phyloP scores from a whole-genome alignment of 306 rosid genomes.

The Morella rubra region DNA sequence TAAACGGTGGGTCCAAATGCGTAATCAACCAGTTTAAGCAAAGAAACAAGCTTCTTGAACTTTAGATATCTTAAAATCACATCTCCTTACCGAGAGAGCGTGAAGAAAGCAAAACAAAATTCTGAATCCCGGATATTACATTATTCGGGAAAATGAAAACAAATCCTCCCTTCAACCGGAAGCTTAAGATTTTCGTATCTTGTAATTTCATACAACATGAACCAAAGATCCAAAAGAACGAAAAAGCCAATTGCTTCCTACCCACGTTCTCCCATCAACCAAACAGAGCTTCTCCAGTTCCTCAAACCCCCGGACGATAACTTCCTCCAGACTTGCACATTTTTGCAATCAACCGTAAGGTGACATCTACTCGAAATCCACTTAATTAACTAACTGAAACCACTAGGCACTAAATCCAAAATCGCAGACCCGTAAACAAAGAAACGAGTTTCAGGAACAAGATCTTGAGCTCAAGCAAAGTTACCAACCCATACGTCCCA shows the following conservation, averaged over 20 bases:
- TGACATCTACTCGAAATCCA: constrained; percentile 2
- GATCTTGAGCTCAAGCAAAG: constrained; percentile 23
- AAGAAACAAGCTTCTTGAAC: background rate
- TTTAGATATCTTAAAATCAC: background rate
- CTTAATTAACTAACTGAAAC: constrained; percentile 20
- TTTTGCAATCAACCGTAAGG: constrained; percentile 21
- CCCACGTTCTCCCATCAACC: constrained; percentile 8
- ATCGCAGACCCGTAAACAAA: constrained; percentile 7
- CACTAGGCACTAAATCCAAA: constrained; percentile 20
- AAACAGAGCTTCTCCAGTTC: background rate
- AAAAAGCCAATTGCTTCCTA: background rate
- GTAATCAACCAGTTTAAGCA: background rate
- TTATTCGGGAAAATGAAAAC: background rate
- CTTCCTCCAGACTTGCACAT: background rate
- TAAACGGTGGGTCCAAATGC: background rate
- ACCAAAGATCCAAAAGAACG: background rate
- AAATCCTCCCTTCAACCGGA: background rate
- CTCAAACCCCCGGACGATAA: constrained; percentile 2
- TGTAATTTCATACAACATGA: background rate
- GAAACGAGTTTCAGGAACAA: constrained; percentile 10
- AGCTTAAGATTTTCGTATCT: background rate
- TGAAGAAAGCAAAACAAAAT: background rate
- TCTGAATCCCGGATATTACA: background rate
- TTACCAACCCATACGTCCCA: constrained; percentile 5
- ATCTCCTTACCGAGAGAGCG: background rate